A percentile compares a stretch with the other conserved stretches of the same genome.
These are phyloP conservation scores for Pseudogymnoascus sp. DNA, from an alignment of 2,329 filamentous ascomycete genomes.

Conservation along the genomic window DNA sequence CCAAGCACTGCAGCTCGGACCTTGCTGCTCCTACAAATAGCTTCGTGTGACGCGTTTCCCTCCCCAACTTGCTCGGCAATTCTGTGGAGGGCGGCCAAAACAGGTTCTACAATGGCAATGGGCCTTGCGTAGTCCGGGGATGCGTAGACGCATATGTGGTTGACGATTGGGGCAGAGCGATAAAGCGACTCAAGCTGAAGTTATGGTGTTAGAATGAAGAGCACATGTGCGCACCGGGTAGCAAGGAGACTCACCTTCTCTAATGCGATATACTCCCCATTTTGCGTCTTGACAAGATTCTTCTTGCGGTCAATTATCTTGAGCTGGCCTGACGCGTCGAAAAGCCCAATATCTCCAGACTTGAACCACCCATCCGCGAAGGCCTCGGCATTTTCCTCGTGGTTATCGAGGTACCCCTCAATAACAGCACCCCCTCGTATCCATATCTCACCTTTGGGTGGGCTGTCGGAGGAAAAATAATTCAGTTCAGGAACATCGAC, in stretches of 20 bases:
- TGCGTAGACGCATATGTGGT: constrained; percentile 82
- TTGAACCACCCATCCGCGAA: constrained; percentile 95
- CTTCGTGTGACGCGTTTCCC: constrained; percentile 48
- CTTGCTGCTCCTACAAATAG: constrained; percentile 59
- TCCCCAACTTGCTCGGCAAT: constrained; percentile 50
- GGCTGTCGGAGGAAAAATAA: constrained; percentile 60
- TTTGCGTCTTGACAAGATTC: constrained; percentile 92
- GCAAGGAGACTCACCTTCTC: constrained; percentile 48
- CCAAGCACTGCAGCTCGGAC: constrained; percentile 54
- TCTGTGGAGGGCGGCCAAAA: constrained; percentile 53
- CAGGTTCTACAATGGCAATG: constrained; percentile 68
- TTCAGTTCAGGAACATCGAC: constrained; percentile 85
- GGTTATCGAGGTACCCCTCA: constrained; percentile 73
- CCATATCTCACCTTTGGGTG: constrained; percentile 87
- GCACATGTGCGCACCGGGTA: background rate
- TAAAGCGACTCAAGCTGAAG: constrained; percentile 83
- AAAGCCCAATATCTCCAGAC: constrained; percentile 92
- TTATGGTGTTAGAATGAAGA: constrained; percentile 19
- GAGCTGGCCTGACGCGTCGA: constrained; percentile 69
- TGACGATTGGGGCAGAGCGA: constrained; percentile 67
- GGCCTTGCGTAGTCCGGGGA: constrained; percentile 67
- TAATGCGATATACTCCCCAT: constrained; percentile 93
- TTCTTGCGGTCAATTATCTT: constrained; percentile 93
- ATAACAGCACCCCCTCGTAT: constrained; percentile 72
- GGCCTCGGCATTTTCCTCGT: constrained; percentile 71